Conservation (phyloP, 2,329 filamentous ascomycete species). For the Cercospora beticola region DNA sequence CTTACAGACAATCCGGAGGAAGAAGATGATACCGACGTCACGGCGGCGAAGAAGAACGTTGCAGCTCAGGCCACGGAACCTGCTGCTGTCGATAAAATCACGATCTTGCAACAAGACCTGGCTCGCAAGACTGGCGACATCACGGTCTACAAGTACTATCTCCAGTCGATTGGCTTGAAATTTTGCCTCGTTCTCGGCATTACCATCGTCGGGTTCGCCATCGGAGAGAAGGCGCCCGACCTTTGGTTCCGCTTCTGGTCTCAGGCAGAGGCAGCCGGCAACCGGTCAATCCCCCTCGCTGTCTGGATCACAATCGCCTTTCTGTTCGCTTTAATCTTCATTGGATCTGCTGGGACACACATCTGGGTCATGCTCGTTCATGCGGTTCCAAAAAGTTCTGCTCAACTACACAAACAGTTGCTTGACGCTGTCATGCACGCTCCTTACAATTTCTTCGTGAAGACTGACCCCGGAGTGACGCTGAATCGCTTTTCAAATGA, state of each 20-base stretch:
- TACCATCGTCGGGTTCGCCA: slow-evolving; percentile 36
- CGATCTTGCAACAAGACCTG: slow-evolving; percentile 22
- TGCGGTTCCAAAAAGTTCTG: slow-evolving; percentile 23
- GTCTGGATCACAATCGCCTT: slow-evolving; percentile 21
- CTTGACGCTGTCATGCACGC: slow-evolving; percentile 24
- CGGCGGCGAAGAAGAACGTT: not conserved
- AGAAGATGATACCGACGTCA: not conserved
- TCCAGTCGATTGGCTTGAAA: slow-evolving; percentile 28
- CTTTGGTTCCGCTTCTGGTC: slow-evolving; percentile 55
- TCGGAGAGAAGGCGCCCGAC: slow-evolving; percentile 41
- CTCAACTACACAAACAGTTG: slow-evolving; percentile 24
- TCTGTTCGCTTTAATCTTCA: slow-evolving; percentile 20
- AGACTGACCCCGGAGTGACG: slow-evolving; percentile 47
- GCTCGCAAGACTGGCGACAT: slow-evolving; percentile 40
- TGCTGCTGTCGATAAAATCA: slow-evolving; percentile 12
- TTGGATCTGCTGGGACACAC: slow-evolving; percentile 10
- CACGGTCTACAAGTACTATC: slow-evolving; percentile 40
- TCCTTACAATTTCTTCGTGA: slow-evolving; percentile 46
- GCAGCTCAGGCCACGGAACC: not conserved
- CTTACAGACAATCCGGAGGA: not conserved
- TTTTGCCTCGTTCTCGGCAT: slow-evolving; percentile 35
- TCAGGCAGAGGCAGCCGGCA: slow-evolving; percentile 30
- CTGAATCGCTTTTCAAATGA: slow-evolving; percentile 53
- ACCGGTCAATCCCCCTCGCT: slow-evolving; percentile 8
- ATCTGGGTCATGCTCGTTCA: slow-evolving; percentile 26